These are phyloP conservation scores for Penicillium thymicola DNA, from an alignment of 2,329 filamentous ascomycete genomes.

Conservation along the genomic window DNA sequence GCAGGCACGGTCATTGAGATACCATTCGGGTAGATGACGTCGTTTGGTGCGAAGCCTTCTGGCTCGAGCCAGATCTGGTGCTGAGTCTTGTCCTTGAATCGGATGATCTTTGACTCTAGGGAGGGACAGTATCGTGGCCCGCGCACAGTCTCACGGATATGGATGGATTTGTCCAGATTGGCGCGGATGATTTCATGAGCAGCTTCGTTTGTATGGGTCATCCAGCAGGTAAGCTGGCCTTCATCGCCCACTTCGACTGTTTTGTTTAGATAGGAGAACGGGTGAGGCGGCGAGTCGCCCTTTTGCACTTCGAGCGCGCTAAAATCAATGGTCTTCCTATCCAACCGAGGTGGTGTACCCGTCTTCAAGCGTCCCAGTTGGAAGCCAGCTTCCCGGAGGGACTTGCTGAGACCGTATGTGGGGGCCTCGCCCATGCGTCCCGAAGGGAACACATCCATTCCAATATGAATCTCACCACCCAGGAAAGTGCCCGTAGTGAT, in stretches of 20 bases:
- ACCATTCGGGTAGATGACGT: conserved; percentile 92
- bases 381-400: conserved; percentile 82
- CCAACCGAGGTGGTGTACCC: conserved; percentile 85
- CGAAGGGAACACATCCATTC: conserved; percentile 76
- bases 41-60: conserved; percentile 79
- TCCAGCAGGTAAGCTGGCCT: conserved; percentile 80
- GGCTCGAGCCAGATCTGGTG: conserved; percentile 98
- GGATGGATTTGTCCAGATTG: conserved; percentile 93
- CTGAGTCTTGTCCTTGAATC: conserved; percentile 72
- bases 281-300: conserved; percentile 80
- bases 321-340: conserved; percentile 79
- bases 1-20: conserved; percentile 95
- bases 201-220: conserved; percentile 78
- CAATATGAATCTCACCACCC: conserved; percentile 94
- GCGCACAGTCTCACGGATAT: conserved; percentile 92
- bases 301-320: conserved; percentile 65
- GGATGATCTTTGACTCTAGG: conserved; percentile 87
- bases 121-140: conserved; percentile 95
- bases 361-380: conserved; percentile 88
- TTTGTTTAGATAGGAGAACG: conserved; percentile 88
- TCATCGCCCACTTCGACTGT: conserved; percentile 65
- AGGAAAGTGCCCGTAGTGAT: conserved; percentile 97
- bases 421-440: conserved; percentile 92
- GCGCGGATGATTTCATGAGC: conserved; percentile 80
- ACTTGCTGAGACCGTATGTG: conserved; percentile 88